Base-by-base conservation (phyloP, 1,284 basidiomycete genomes). In the Hemileia vastatrix region DNA sequence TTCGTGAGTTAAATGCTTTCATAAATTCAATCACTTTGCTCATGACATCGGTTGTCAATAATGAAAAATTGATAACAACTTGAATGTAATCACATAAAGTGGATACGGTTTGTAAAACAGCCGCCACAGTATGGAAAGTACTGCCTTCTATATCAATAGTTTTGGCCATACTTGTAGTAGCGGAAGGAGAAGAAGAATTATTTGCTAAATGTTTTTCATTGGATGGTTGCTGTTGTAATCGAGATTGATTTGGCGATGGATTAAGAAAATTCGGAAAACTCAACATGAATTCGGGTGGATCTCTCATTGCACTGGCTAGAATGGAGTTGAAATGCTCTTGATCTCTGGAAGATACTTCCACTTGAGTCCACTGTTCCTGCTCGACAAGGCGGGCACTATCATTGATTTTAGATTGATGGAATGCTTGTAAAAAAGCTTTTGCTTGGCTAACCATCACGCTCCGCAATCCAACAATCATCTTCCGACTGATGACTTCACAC, bases 1-100 rank as follows among this genome's bases (percentile, higher is more conserved):
- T 96, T 66, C 94, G 81, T 47, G 95, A 98, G 77, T 99, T 99
- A 81, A 96, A 98, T 32, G 90, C 79, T 78, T 95, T 97, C 66
- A 98, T 79, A 72, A 95, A 94, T 76, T 98, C 95, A 69, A 98
- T 90, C 13, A 93, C 83, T 45, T 90, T 84, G 63, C 85, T 84
- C 88, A 98, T 95, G 27, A 87, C 85, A 74, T 99, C 95, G 57
- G 89, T 95, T 47, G 90, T 92, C 53, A 97, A 81, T 74, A 88
- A 81, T 27, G 88, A 83, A 67, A 96, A 78, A 72, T 94, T 96
- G 71, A 93, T 82, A 64, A 97, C 85, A 52, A 97, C 81, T 65
- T 84, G 83, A 63, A 96, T 79, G 76, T 98, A 98, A 74, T 96
- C 92, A 49, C 84, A 75, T 13, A 97, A 78, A 3, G 94, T 79